Base-by-base conservation (phyloP, 148 eudicot species). In the Camellia lanceoleosa region DNA sequence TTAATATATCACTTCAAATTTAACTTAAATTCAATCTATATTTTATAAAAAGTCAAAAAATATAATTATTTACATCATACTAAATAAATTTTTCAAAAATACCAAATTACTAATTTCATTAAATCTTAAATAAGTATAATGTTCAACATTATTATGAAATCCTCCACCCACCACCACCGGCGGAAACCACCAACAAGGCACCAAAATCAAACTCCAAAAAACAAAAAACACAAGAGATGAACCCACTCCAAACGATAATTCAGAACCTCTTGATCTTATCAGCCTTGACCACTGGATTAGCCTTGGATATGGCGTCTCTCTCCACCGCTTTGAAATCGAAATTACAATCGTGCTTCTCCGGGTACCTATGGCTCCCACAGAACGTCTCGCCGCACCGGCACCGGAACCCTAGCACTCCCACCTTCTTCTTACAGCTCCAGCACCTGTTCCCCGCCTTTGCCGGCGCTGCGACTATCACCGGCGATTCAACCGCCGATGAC, bases 391-490 rank as follows among this genome's bases (percentile, higher is more conserved):
- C 90, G 46, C 93, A 90, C 79, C 82, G 73, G 79, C 93, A 91
- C 86, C 73, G 77, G 80, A 91, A 91, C 63, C 91, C 95, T 80
- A 90, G 0, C 49, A 91, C 71, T 2, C 93, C 93, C 0, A 91
- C 95, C 86, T 91, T 91, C 86, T 90, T 91, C 14, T 78, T 88
- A 60, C 95, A 90, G 44, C 85, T n/a, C 55, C 70, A 74, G 73
- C 95, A 91, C 81, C 91, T 64, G 43, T 84, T 89, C 54, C 80
- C 44, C 73, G 56, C 66, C 78, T 52, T 5, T 46, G 20, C 5
- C 16, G 13, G 10, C 44, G 75, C 6, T 41, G 3, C 52, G 1
- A 49, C 30, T 20, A 7, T 10, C 42, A 7, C 77, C 78, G 38
- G 68, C 71, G 9, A 72, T 59, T 62, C 61, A 7, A 14, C 58